A percentile compares a stretch with the other conserved stretches of the same genome.
Evolutionary conservation across 2,329 filamentous ascomycete species (phyloP).

Genomic region (Paecilomyces niveus): DNA sequence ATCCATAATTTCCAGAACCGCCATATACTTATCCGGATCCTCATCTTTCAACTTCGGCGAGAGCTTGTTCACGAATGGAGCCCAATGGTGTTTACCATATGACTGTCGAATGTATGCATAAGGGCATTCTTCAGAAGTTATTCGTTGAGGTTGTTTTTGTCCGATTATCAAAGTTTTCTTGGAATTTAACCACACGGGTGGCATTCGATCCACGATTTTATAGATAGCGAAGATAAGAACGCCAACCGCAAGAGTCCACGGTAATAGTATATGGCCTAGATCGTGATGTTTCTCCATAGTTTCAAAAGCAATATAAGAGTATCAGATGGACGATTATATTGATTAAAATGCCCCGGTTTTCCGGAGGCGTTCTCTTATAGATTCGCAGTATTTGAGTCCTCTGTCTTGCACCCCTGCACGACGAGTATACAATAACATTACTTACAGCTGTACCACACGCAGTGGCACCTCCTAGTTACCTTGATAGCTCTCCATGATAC

Average conservation of each 20-base stretch:
- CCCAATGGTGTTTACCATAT: conserved; percentile 15
- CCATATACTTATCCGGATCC: conserved; percentile 10
- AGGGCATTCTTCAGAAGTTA: conserved; percentile 13
- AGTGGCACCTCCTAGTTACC: background rate
- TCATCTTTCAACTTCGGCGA: conserved; percentile 9
- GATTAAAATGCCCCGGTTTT: background rate
- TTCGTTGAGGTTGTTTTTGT: conserved; percentile 6
- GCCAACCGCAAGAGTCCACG: background rate
- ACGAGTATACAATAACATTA: background rate
- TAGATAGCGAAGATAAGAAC: background rate
- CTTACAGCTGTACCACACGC: background rate
- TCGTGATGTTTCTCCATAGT: background rate
- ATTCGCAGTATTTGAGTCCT: background rate
- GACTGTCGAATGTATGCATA: conserved; percentile 13
- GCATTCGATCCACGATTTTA: background rate
- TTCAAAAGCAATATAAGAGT: background rate
- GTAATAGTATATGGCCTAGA: background rate
- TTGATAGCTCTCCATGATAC: background rate
- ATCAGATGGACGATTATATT: background rate
- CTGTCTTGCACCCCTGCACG: background rate
- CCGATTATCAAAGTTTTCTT: conserved; percentile 12
- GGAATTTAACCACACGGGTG: conserved; percentile 5
- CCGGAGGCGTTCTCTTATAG: background rate
- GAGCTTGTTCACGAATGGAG: conserved; percentile 14
- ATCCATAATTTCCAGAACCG: conserved; percentile 17